These are phyloP conservation scores for Eragrostis nindensis DNA, from an alignment of 176 grass and related monocot genomes.

Conservation along the genomic window DNA sequence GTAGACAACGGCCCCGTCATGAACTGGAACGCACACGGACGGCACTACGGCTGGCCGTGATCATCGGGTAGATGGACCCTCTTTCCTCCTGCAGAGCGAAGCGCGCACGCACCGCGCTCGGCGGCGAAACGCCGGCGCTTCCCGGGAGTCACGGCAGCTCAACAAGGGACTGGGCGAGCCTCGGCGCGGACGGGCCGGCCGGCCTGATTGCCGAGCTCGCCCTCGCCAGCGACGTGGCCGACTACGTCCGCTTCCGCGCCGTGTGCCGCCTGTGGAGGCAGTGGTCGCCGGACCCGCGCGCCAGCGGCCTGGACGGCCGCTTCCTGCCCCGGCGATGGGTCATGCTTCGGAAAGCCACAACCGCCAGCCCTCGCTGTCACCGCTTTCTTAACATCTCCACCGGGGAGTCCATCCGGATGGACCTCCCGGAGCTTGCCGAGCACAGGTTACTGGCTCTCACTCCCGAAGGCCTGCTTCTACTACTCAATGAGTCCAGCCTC, in stretches of 20 bases:
- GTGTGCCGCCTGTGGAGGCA: not conserved
- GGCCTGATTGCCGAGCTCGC: no score
- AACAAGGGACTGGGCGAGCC: not conserved
- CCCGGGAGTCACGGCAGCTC: no score
- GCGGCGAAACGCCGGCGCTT: no score
- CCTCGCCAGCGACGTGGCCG: no score
- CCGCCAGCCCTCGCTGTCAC: no score
- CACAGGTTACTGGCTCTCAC: not conserved
- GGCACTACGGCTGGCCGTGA: no score
- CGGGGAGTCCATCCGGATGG: not conserved
- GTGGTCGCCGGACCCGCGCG: not conserved
- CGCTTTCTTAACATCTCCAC: not conserved
- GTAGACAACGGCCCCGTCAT: no score
- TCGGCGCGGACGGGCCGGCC: not conserved
- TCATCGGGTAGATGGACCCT: no score
- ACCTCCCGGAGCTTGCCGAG: not conserved
- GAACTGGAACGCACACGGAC: no score
- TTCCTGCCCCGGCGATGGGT: slow-evolving; percentile 3
- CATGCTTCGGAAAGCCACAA: not conserved
- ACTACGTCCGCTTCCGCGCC: not conserved
- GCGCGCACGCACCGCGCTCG: not conserved
- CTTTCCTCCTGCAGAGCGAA: not conserved
- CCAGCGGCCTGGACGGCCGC: not conserved
- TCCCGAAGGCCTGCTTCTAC: not conserved
- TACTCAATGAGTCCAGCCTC: not conserved